Evolutionary conservation across 257 asterid genomes (phyloP).

Genomic region (Forsythia suspensa): DNA sequence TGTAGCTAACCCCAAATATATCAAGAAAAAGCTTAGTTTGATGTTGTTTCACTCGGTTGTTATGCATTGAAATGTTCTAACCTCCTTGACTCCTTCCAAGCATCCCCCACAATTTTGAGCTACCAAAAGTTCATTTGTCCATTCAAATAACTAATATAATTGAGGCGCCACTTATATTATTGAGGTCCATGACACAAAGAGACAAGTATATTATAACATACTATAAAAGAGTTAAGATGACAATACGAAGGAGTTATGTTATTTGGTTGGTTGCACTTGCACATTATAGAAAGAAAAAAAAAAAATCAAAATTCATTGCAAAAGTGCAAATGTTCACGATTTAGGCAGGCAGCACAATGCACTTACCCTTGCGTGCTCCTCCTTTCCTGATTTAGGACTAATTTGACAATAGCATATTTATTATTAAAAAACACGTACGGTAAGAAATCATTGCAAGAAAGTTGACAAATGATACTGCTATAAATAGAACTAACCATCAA

Average conservation of each 20-base stretch:
- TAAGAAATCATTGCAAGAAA: neutral
- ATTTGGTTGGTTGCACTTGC: neutral
- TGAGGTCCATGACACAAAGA: too few species aligned
- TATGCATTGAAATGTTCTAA: neutral
- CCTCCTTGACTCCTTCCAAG: neutral
- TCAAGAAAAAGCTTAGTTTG: neutral
- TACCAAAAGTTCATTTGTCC: neutral
- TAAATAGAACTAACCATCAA: neutral
- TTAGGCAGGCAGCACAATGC: neutral
- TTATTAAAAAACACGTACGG: too few species aligned
- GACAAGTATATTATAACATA: neutral
- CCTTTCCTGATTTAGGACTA: neutral
- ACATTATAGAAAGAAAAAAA: neutral
- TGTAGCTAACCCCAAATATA: neutral
- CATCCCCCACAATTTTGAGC: neutral
- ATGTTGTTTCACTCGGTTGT: neutral
- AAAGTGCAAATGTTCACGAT: neutral
- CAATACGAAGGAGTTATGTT: neutral
- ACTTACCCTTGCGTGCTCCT: neutral
- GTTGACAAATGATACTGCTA: neutral
- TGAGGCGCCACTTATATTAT: too few species aligned
- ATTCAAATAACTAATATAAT: neutral
- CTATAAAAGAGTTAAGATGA: neutral
- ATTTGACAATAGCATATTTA: neutral
- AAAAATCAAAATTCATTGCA: neutral